Evolutionary conservation across 73 alveolate species (phyloP).

Genomic region (Blepharisma stoltei): DNA sequence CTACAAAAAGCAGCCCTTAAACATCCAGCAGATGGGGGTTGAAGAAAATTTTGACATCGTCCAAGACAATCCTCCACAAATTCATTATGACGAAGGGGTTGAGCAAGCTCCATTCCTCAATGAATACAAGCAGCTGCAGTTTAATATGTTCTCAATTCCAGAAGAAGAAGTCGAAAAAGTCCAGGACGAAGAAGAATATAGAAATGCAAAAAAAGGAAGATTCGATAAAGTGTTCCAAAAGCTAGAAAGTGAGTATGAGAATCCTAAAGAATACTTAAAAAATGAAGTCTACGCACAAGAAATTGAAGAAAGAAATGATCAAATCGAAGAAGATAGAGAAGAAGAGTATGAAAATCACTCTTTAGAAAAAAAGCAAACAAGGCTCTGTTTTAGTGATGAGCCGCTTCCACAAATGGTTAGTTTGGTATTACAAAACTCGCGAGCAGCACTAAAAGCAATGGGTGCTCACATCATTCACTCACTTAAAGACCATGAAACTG

Average conservation of each 20-base stretch:
- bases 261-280: not conserved
- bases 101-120: too few relatives aligned
- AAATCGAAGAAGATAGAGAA: not conserved
- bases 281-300: not conserved
- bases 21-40: too few relatives aligned
- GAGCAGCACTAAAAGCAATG: slow-evolving; percentile 25
- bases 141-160: not conserved
- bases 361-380: not conserved
- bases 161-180: slow-evolving; percentile 6
- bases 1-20: too few relatives aligned
- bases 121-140: too few relatives aligned
- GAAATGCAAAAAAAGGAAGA: not conserved
- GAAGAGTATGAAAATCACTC: not conserved
- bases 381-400: not conserved
- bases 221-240: not conserved
- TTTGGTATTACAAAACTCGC: not conserved
- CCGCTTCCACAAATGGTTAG: slow-evolving; percentile 9
- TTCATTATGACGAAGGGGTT: too few relatives aligned
- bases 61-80: too few relatives aligned
- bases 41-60: too few relatives aligned
- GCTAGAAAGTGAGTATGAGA: not conserved
- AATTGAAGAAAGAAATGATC: not conserved
- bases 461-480: not conserved
- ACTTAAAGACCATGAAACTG: slow-evolving; percentile 9
- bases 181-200: not conserved